Conservation (phyloP, 176 grass and related monocot genomes). For the Urochloa ruziziensis region DNA sequence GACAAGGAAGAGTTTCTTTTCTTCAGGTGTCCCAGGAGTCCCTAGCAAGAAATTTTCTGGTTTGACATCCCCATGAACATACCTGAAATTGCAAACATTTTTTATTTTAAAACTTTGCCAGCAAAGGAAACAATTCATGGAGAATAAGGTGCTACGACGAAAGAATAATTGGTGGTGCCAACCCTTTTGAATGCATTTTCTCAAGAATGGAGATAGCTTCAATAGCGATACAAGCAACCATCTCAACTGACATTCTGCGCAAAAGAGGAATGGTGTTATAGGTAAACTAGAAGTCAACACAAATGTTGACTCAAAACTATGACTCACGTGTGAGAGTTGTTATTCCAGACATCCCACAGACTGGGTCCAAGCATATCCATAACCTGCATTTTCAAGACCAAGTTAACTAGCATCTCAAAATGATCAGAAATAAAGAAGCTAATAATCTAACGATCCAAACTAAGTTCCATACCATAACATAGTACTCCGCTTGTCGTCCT, state of each 20-base stretch:
- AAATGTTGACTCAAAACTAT: conserved; percentile 11
- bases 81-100: conserved; percentile 48
- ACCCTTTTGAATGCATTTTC: conserved; percentile 98
- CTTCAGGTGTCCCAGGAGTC: conserved; percentile 73
- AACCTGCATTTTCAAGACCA: conserved; percentile 65
- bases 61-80: conserved; percentile 98
- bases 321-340: conserved; percentile 84
- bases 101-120: neutral
- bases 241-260: conserved; percentile 90
- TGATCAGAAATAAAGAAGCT: conserved; percentile 19
- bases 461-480: conserved; percentile 72
- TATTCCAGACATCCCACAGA: conserved; percentile 96
- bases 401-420: conserved; percentile 29
- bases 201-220: conserved; percentile 97
- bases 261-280: conserved; percentile 15
- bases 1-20: conserved; percentile 98
- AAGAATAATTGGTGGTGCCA: conserved; percentile 5
- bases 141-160: neutral
- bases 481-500: conserved; percentile 95
- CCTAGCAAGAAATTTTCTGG: conserved; percentile 99
- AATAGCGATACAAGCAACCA: conserved; percentile 98
- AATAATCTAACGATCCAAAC: neutral
- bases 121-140: conserved; percentile 8
- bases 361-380: conserved; percentile 99
- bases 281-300: conserved; percentile 25